A percentile compares a stretch with the other conserved stretches of the same genome.
Evolutionary conservation across 1,139 yeast species (phyloP).

Genomic region (Nadsonia commutata): DNA sequence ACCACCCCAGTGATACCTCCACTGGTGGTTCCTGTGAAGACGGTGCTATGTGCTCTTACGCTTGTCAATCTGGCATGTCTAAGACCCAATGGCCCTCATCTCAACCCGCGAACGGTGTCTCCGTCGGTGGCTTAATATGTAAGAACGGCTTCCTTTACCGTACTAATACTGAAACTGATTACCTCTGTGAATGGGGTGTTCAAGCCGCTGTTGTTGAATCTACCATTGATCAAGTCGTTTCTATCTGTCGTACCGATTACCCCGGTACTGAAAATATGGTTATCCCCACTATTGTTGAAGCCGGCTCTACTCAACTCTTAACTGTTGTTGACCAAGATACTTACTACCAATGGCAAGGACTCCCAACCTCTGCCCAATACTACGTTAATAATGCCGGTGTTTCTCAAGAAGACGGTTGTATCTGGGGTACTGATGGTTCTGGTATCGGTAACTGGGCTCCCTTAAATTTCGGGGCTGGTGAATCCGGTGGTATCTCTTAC

Average conservation of each 20-base stretch:
- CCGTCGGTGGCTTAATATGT: conserved; percentile 83
- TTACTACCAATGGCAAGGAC: conserved; percentile 75
- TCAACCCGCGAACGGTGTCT: conserved; percentile 78
- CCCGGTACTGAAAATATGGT: conserved; percentile 99
- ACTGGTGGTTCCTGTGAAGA: conserved; percentile 58
- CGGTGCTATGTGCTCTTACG: conserved; percentile 90
- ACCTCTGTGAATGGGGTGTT: conserved; percentile 78
- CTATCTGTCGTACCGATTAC: conserved; percentile 94
- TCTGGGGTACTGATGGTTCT: conserved; percentile 74
- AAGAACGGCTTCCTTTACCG: conserved; percentile 64
- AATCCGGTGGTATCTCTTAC: conserved; percentile 63
- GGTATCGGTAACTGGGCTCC: conserved; percentile 98
- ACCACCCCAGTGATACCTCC: conserved; percentile 36
- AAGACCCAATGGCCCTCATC: conserved; percentile 89
- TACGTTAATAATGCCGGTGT: conserved; percentile 96
- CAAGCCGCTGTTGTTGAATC: conserved; percentile 55
- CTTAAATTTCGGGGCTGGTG: conserved; percentile 85
- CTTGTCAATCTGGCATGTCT: conserved; percentile 93
- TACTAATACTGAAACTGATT: conserved; percentile 44
- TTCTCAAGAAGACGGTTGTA: conserved; percentile 73
- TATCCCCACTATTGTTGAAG: conserved; percentile 68
- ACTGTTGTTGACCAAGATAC: conserved; percentile 64
- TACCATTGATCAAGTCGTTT: conserved; percentile 48
- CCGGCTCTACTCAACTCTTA: conserved; percentile 51
- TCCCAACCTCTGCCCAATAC: conserved; percentile 83